Base-by-base conservation (phyloP, 2,329 filamentous ascomycete genomes). In the Beauveria australis region DNA sequence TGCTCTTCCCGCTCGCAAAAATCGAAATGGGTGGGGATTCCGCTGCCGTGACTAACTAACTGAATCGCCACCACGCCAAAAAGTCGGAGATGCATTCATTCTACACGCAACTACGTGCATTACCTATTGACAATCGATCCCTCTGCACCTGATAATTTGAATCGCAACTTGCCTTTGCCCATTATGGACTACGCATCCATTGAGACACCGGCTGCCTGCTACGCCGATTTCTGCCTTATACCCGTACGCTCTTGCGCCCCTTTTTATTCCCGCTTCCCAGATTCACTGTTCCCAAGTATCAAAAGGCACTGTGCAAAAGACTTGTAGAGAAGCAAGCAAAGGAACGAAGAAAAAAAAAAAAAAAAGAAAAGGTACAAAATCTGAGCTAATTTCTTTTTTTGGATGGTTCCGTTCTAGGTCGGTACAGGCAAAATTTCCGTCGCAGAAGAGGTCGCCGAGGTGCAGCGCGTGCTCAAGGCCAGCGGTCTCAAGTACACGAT, bases 181-280 rank as follows among this genome's bases (percentile, higher is more conserved):
- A 19, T 22, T 3, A 61, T 61, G 60, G 60, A 80, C 65, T 84
- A 83, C 72, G 69, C 73, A 30, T 72, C 71, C 46, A 70, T 86
- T 59, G 67, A 80, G 33, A 93, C 91, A 1, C 92, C 92, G 4
- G 78, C 83, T 60, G 78, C 85, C 61, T 95, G 91, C 75, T 91
- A 88, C 59, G 92, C 89, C 61, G 92, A 97, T 76, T 96, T 97
- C 73, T 97, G 92, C 74, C 80, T 97, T 66, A 88, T 97, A 63
- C 92, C 92, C 2, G 87, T 89, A 70, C 63, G 83, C 76, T 40
- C 41, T 40, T 46, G 51, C 55, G 44, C 51, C 43, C 43, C 18
- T 52, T 54, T 24, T 37, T 19, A 1, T 46, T 43, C n/a, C 14
- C 7, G 7, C 24, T 52, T 43, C 33, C 33, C 16, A 37, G 33